Percentiles rank a stretch among this genome's conserved stretches.
phyloP scores from a whole-genome alignment of 495 filamentous ascomycete genomes.

The Ramalina peruviana region DNA sequence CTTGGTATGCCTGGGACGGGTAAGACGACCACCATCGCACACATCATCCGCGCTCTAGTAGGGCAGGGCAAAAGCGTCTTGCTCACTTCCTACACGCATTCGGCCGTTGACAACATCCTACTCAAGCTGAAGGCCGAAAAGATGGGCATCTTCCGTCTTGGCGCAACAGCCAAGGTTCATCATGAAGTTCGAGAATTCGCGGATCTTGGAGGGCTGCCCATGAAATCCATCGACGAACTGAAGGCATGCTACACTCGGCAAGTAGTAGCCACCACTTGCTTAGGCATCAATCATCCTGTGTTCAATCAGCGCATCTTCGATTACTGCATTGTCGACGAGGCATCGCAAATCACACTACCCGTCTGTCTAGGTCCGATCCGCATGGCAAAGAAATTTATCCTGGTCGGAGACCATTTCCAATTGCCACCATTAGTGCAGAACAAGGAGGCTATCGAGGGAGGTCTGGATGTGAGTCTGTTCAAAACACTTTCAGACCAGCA shows the following conservation, averaged over 20 bases:
- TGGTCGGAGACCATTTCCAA: slow-evolving; percentile 94
- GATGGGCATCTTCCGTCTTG: slow-evolving; percentile 71
- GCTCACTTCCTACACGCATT: slow-evolving; percentile 90
- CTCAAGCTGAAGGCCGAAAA: slow-evolving; percentile 72
- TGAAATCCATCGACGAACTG: slow-evolving; percentile 67
- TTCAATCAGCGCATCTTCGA: slow-evolving; percentile 87
- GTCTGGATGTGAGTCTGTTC: slow-evolving; percentile 86
- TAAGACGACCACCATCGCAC: slow-evolving; percentile 93
- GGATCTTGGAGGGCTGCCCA: slow-evolving; percentile 55
- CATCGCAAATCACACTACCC: slow-evolving; percentile 90
- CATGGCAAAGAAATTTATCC: slow-evolving; percentile 82
- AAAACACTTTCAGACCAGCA: slow-evolving; percentile 81
- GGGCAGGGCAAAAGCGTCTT: slow-evolving; percentile 83
- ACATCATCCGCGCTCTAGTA: slow-evolving; percentile 87
- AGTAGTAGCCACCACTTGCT: slow-evolving; percentile 87
- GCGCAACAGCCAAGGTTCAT: slow-evolving; percentile 69
- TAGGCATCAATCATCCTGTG: slow-evolving; percentile 76
- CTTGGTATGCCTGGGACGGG: slow-evolving; percentile 97
- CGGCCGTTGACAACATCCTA: slow-evolving; percentile 93
- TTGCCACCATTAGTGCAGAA: slow-evolving; percentile 90
- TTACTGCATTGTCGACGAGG: slow-evolving; percentile 97
- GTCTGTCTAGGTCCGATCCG: slow-evolving; percentile 88
- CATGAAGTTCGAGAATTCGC: slow-evolving; percentile 75
- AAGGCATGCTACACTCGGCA: slow-evolving; percentile 67
- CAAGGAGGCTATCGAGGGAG: slow-evolving; percentile 69